A percentile compares a stretch with the other conserved stretches of the same genome.
phyloP scores from a whole-genome alignment of 2,329 filamentous ascomycete genomes.

The Epichloe uncinata region DNA sequence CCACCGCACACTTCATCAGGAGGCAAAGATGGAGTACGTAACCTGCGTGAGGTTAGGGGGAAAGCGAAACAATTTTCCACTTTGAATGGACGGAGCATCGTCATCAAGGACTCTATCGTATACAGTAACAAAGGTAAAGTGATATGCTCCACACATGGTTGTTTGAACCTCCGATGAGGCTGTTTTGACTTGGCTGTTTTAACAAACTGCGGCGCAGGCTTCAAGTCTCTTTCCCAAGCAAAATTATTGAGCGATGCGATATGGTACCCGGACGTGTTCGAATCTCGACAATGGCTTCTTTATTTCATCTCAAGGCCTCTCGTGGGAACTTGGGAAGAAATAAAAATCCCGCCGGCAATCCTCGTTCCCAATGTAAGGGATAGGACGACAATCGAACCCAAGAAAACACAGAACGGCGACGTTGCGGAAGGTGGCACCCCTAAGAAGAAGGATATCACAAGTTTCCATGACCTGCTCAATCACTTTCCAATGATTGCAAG shows the following conservation, averaged over 20 bases:
- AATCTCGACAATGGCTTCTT: conserved; percentile 86
- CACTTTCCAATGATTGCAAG: conserved; percentile 91
- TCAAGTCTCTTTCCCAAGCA: conserved; percentile 82
- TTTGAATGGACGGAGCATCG: conserved; percentile 80
- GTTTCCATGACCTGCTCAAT: conserved; percentile 77
- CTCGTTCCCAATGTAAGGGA: conserved; percentile 33
- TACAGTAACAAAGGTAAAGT: conserved; percentile 86
- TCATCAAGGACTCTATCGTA: conserved; percentile 83
- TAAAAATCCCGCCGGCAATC: conserved; percentile 54
- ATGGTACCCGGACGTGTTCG: conserved; percentile 80
- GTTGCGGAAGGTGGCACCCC: conserved; percentile 29
- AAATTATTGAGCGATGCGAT: conserved; percentile 72
- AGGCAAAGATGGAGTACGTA: conserved; percentile 44
- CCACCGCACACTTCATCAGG: conserved; percentile 33
- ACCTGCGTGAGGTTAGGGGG: conserved; percentile 75
- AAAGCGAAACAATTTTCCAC: conserved; percentile 94
- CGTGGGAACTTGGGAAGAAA: conserved; percentile 68
- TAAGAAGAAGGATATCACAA: conserved; percentile 79
- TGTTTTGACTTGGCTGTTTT: not conserved
- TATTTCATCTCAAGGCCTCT: conserved; percentile 91
- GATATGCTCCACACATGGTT: not conserved
- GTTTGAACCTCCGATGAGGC: not conserved
- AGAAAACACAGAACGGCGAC: conserved; percentile 23
- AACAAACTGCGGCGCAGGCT: conserved; percentile 41
- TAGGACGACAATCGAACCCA: conserved; percentile 24